Conservation (phyloP, 2,329 filamentous ascomycete genomes). For the Fusarium sp. region DNA sequence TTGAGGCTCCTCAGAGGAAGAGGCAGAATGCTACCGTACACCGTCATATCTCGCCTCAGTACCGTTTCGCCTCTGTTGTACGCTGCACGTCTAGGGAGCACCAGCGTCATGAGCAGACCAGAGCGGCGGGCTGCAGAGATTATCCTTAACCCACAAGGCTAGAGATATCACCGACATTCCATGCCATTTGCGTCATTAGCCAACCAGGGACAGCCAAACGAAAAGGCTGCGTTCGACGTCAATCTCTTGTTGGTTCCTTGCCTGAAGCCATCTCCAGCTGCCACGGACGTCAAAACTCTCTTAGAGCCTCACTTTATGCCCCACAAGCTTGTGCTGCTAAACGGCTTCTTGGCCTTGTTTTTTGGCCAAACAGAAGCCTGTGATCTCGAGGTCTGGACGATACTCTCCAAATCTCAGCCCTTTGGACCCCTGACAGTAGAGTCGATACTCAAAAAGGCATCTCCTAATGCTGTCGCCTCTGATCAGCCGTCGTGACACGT, state of each 20-base stretch:
- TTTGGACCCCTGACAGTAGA: slow-evolving; percentile 12
- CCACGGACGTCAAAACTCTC: slow-evolving; percentile 1
- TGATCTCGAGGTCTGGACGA: slow-evolving; percentile 14
- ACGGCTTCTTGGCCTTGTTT: slow-evolving; percentile 4
- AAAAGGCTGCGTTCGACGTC: slow-evolving; percentile 10
- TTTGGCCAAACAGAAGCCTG: slow-evolving; percentile 28
- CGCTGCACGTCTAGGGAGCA: slow-evolving; percentile 5
- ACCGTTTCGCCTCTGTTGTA: slow-evolving; percentile 19
- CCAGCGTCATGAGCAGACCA: slow-evolving; percentile 23
- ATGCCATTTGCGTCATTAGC: slow-evolving; percentile 34
- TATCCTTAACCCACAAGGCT: slow-evolving; percentile 26
- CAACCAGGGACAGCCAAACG: neutral
- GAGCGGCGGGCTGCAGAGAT: slow-evolving; percentile 5
- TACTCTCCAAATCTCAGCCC: slow-evolving; percentile 21
- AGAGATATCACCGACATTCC: slow-evolving; percentile 16
- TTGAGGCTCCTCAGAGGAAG: neutral
- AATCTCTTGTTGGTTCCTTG: neutral
- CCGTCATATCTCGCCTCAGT: slow-evolving; percentile 33
- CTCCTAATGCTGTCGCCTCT: slow-evolving; percentile 10
- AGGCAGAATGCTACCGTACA: slow-evolving; percentile 18
- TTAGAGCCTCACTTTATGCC: slow-evolving; percentile 24
- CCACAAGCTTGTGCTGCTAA: slow-evolving; percentile 6
- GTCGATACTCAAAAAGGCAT: slow-evolving; percentile 7
- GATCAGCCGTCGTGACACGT: slow-evolving; percentile 34
- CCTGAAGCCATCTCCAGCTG: neutral